Base-by-base conservation (phyloP, 2,329 filamentous ascomycete species). In the Botryotinia globosa region DNA sequence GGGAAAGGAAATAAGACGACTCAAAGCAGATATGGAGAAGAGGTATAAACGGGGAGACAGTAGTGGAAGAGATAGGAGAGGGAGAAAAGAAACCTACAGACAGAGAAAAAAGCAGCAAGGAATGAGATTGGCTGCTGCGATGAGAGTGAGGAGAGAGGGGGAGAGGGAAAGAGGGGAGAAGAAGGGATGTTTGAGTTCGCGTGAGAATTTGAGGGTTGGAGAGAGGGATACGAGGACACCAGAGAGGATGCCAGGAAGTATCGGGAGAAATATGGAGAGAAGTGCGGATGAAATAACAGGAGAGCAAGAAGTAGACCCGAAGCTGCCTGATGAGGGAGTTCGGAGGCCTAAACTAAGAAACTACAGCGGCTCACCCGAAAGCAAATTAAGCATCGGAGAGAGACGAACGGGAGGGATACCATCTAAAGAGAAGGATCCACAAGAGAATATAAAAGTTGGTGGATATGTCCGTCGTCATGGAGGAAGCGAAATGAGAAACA, bases 101-200 rank as follows among this genome's bases (percentile, higher is more conserved):
- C 44, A 65, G 44, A 65, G 20, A 16, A 65, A 65, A n/a, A 48
- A 7, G 22, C 45, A 65, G 48, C 63, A 48, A 8, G 63, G 63
- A 4, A 34, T 65, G 42, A 48, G 62, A 25, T 65, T 65, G 62
- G 62, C 42, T 29, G 62, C 62, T 65, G 42, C 62, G 16, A 65
- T 48, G 44, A 44, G 62, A 22, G 10, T 22, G 29, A 65, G 6
- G 32, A 48, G 29, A 32, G 44, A 34, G 12, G 34, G 9, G 29
- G 44, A n/a, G 4, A 16, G 25, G 34, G 22, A 14, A 8, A 42
- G 25, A 42, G 25, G 10, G 5, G 34, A 1, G 9, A 14, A 20
- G n/a, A 14, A 18, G 14, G 7, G n/a, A 29, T 20, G 20, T 32
- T 10, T 29, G n/a, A 3, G 9, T 32, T 22, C 4, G 42, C 9